Percentiles rank a stretch among this genome's conserved stretches.
These are phyloP conservation scores for Infundibulicybe gibba DNA, from an alignment of 768 basidiomycete species.

Conservation along the genomic window DNA sequence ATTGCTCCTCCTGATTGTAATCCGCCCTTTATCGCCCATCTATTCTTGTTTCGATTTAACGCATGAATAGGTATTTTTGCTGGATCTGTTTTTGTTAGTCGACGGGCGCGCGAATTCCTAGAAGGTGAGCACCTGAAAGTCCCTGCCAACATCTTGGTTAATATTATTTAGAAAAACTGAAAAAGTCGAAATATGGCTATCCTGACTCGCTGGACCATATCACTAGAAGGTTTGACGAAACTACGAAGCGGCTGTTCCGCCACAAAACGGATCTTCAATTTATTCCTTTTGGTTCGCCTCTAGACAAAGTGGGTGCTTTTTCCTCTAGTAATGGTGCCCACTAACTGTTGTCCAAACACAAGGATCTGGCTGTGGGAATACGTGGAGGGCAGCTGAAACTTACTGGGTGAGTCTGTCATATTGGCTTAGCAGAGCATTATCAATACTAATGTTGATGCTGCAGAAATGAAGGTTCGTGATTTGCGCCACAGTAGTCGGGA, in stretches of 20 bases:
- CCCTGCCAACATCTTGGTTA: conserved; percentile 5
- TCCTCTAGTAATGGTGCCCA: background rate
- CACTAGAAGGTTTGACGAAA: conserved; percentile 77
- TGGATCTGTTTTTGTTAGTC: conserved; percentile 79
- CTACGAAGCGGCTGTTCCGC: conserved; percentile 76
- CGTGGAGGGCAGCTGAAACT: conserved; percentile 69
- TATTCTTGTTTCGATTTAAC: conserved; percentile 1
- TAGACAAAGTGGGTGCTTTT: conserved; percentile 47
- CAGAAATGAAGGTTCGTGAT: conserved; percentile 27
- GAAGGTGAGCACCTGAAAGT: conserved; percentile 41
- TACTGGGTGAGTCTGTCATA: conserved; percentile 46
- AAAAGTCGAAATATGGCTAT: conserved; percentile 68
- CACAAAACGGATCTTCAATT: conserved; percentile 67
- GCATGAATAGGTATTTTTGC: conserved; percentile 64
- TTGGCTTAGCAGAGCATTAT: background rate
- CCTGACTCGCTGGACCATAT: conserved; percentile 74
- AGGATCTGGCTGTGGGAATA: conserved; percentile 63
- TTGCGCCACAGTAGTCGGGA: background rate
- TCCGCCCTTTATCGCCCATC: conserved; percentile 2
- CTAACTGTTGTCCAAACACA: background rate
- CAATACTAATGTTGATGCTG: background rate
- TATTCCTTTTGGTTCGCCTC: conserved; percentile 72
- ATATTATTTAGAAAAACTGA: conserved; percentile 59
- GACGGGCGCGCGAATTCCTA: conserved; percentile 68
- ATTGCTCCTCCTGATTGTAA: conserved; percentile 82